Base-by-base conservation (phyloP, 257 asterid species). In the Phtheirospermum japonicum region DNA sequence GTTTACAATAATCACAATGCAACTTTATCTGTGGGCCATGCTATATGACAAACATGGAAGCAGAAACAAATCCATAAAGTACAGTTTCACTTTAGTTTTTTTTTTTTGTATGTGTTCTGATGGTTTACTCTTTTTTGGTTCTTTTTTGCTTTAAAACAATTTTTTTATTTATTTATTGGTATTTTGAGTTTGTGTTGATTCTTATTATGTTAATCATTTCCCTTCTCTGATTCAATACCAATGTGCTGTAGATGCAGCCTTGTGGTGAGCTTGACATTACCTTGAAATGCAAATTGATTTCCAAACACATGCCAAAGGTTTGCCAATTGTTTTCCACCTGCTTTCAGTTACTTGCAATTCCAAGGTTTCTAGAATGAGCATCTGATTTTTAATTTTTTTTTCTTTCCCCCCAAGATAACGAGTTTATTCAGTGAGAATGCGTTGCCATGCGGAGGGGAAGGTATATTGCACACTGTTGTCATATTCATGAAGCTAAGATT, bases 231-330 rank as follows among this genome's bases (percentile, higher is more conserved):
- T 63, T 67, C 61, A 12, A 23, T 39, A 4, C 18, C 56, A 33
- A 30, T 75, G 31, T 69, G 63, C 60, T 78, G 75, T 58, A 92
- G 99, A 76, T 74, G 69, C 77, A 87, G 59, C 76, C 70, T 10
- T 72, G 80, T 63, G 73, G 76, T 48, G 85, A 76, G 69, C 83
- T 85, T 65, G 80, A 85, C 52, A 26, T 75, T 72, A 46, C 66
- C 50, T 72, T 75, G 18, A 93, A 85, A 74, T 83, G 85, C 77
- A 82, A 73, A 50, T 66, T 93, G 81, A 82, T 93, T 56, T 70
- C 75, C 39, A 76, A 75, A 56, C 81, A 79, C 76, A 61, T 82
- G 43, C 53, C 80, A 6, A 80, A 87, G 97, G 97, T 93, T 73
- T 68, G 74, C 37, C 19, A n/a, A 19, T 32, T 30, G 10, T 55